Evolutionary conservation across 2,329 filamentous ascomycete genomes (phyloP), one percentile per base, ranked within the genome.

Genomic region (Phaeosphaeriaceae sp.): DNA sequence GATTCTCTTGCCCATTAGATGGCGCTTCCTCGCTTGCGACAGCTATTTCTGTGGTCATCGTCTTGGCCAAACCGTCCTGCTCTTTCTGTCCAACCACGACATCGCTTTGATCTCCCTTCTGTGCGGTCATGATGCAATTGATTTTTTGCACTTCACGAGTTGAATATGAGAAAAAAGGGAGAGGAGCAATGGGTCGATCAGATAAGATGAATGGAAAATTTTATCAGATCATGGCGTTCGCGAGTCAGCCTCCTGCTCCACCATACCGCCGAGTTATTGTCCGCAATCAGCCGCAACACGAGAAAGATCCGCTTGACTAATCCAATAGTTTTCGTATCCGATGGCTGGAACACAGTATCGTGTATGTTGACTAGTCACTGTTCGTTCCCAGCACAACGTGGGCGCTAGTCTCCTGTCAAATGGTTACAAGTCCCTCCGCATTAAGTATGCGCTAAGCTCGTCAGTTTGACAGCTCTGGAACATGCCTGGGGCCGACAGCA

Each of bases 21-120:
- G 51, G 19, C 15, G 58, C 60, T 15, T 53, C 57, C 4, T 57
- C 55, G 50, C 60, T 66, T 4, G 47, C 51, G 10, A 62, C 48
- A 1, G 49, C 48, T 9, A 60, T 54, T 17, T 57, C 49, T 15
- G 31, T 33, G 31, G 10, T 22, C 20, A 17, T 40, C 17, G 9
- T 50, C 31, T 41, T 36, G 31, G 15, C 27, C 31, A 21, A 20
- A 22, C 1, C 17, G 17, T 9, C 21, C 33, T 19, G 49, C 15
- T 42, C 49, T 22, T 51, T 51, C 36, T 17, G 36, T 6, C 15
- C 36, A 40, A n/a, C 36, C 15, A n/a, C 36, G 15, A 3, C 36
- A 40, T 40, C n/a, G 13, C n/a, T 15, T 3, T 40, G 17, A 40
- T 2, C 17, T n/a, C 6, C n/a, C 7, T n/a, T 15, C n/a, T 13